Evolutionary conservation across 2,329 filamentous ascomycete genomes (phyloP).

Genomic region (Capronia americana): DNA sequence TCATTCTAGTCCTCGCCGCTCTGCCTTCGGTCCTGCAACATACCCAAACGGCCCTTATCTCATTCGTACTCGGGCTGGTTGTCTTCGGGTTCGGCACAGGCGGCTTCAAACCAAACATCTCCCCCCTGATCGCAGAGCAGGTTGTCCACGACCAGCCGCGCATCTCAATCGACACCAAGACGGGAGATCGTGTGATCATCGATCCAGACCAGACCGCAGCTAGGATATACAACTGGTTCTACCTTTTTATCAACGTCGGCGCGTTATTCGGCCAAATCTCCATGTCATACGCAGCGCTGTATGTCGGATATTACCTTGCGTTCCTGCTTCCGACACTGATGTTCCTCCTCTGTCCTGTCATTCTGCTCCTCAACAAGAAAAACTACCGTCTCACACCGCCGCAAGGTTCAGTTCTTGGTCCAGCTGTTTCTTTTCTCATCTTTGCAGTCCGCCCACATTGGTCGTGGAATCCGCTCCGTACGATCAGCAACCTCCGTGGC

Average conservation of each 20-base stretch:
- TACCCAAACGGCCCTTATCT: slow-evolving; percentile 40
- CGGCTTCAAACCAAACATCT: slow-evolving; percentile 82
- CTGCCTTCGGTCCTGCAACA: slow-evolving; percentile 36
- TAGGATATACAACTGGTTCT: slow-evolving; percentile 73
- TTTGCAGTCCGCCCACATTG: slow-evolving; percentile 69
- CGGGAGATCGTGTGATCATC: slow-evolving; percentile 72
- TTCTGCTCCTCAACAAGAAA: slow-evolving; percentile 66
- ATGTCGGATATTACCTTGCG: slow-evolving; percentile 76
- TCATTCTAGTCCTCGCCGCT: slow-evolving; percentile 42
- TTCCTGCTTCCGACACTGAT: slow-evolving; percentile 71
- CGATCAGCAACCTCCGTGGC: slow-evolving; percentile 61
- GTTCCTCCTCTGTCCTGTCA: slow-evolving; percentile 67
- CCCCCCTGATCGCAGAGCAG: slow-evolving; percentile 74
- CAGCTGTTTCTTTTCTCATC: slow-evolving; percentile 66
- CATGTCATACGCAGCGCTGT: slow-evolving; percentile 78
- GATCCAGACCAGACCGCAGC: slow-evolving; percentile 72
- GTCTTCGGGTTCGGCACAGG: slow-evolving; percentile 59
- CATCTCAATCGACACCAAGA: slow-evolving; percentile 58
- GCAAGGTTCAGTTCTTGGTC: slow-evolving; percentile 73
- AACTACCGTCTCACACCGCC: slow-evolving; percentile 70
- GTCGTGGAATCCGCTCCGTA: slow-evolving; percentile 65
- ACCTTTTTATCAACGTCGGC: slow-evolving; percentile 73
- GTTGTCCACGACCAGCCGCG: slow-evolving; percentile 65
- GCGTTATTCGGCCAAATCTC: slow-evolving; percentile 66
- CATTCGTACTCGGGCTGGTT: slow-evolving; percentile 44